Evolutionary conservation across 495 filamentous ascomycete species (phyloP), one percentile per base, ranked within the genome.

Genomic region (Alectoria sarmentosa): DNA sequence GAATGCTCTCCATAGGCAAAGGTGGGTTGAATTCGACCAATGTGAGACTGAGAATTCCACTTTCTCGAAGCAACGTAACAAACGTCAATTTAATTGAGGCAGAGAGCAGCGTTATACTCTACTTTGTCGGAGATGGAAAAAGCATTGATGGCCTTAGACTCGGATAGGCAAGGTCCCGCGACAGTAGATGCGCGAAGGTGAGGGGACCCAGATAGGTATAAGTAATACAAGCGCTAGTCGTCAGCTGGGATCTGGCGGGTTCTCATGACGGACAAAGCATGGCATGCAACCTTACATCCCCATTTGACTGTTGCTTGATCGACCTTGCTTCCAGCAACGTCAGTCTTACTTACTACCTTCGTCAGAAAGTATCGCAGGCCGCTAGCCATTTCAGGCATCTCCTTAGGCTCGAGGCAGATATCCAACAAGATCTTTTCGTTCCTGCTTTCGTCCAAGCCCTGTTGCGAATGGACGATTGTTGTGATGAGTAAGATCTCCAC

Each of bases 401-500:
- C 84, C 42, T 80, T 80, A 2, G 79, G 80, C 17, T 80, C 83
- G 46, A 80, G 68, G 70, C 94, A 89, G n/a, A 90, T 77, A 32
- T 84, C 82, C 65, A 83, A 73, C n/a, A 92, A 71, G 2, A 77
- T 70, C 63, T 82, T 76, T 60, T 87, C 82, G 63, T 84, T 75
- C 58, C 76, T 76, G 44, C 70, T 69, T 2, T 66, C 63, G 3
- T 74, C 71, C 1, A 26, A 30, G 23, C 54, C 52, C 44, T 69
- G 73, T 67, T 84, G 83, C 0, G 81, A 84, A 63, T 88, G 83
- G 42, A 89, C 80, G 26, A 96, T 82, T 26, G 88, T 70, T 11
- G 85, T 90, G 67, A 92, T 86, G 30, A 97, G 76, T 71, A 96
- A 70, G 1, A 95, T 71, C 73, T 96, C 92, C 37, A 91, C 77